Percentiles rank a stretch among this genome's conserved stretches.
Conservation (phyloP, 2,329 filamentous ascomycete species). For the Xylariaceae sp. region DNA sequence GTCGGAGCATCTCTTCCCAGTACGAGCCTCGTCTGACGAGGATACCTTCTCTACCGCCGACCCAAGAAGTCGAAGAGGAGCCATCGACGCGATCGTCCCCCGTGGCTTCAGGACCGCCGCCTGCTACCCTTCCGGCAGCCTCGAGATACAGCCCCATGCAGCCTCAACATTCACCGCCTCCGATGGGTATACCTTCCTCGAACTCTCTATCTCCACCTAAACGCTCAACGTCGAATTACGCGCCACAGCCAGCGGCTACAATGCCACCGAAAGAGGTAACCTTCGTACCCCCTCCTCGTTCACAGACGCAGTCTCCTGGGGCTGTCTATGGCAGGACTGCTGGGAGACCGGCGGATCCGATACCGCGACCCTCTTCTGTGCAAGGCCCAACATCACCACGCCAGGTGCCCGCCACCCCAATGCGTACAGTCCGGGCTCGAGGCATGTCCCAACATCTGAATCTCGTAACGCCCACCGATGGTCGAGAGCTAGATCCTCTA, state of each 20-base stretch:
- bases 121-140: constrained; percentile 19
- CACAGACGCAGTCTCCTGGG: constrained; percentile 56
- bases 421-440: constrained; percentile 32
- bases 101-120: constrained; percentile 14
- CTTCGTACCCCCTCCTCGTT: constrained; percentile 50
- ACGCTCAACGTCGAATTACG: constrained; percentile 42
- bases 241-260: constrained; percentile 31
- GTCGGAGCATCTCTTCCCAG: constrained; percentile 43
- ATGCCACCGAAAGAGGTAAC: constrained; percentile 25
- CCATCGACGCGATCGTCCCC: constrained; percentile 28
- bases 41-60: constrained; percentile 52
- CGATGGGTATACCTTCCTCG: constrained; percentile 32
- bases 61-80: constrained; percentile 55
- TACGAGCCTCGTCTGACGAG: constrained; percentile 49
- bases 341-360: constrained; percentile 31
- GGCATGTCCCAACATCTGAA: constrained; percentile 49
- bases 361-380: constrained; percentile 47
- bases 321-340: constrained; percentile 33
- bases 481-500: constrained; percentile 65
- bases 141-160: constrained; percentile 32
- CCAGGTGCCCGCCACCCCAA: constrained; percentile 9
- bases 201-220: constrained; percentile 49
- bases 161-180: constrained; percentile 43
- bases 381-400: constrained; percentile 36
- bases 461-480: constrained; percentile 56